A percentile compares a stretch with the other conserved stretches of the same genome.
phyloP scores from a whole-genome alignment of 257 asterid species.

The Primulina tabacum region DNA sequence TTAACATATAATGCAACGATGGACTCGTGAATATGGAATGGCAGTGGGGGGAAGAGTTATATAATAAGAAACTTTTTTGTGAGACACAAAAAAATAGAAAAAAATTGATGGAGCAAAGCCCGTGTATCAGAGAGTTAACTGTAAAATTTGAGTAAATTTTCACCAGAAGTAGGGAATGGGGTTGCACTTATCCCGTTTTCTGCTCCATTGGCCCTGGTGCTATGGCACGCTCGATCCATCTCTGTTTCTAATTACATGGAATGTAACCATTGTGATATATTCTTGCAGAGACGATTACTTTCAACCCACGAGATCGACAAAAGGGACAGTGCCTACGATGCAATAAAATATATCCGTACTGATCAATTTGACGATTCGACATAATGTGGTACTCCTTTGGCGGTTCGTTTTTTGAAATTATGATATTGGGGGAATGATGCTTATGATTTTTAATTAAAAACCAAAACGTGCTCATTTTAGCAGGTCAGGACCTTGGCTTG shows the following conservation, averaged over 20 bases:
- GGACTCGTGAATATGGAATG: too few relatives aligned
- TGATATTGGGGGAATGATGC: conserved; percentile 7
- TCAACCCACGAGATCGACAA: conserved; percentile 50
- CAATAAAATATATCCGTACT: conserved; percentile 29
- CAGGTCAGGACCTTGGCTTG: conserved; percentile 27
- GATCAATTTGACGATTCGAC: conserved; percentile 34
- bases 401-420: conserved; percentile 8
- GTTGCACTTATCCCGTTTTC: neutral
- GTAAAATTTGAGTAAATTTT: too few relatives aligned
- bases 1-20: too few relatives aligned
- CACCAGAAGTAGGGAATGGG: too few relatives aligned
- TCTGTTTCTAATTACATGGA: conserved; percentile 7
- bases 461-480: conserved; percentile 14
- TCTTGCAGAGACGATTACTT: conserved; percentile 51
- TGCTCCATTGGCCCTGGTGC: neutral
- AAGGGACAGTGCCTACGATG: conserved; percentile 30
- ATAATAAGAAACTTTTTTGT: too few relatives aligned
- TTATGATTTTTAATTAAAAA: too few relatives aligned
- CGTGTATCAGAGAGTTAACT: too few relatives aligned
- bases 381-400: conserved; percentile 26
- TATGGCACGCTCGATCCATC: neutral
- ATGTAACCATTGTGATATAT: conserved; percentile 13
- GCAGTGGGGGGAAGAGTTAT: too few relatives aligned
- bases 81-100: too few relatives aligned
- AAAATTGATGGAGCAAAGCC: too few relatives aligned